These are phyloP conservation scores for Calonectria honghensis DNA, from an alignment of 2,329 filamentous ascomycete species.

Conservation along the genomic window DNA sequence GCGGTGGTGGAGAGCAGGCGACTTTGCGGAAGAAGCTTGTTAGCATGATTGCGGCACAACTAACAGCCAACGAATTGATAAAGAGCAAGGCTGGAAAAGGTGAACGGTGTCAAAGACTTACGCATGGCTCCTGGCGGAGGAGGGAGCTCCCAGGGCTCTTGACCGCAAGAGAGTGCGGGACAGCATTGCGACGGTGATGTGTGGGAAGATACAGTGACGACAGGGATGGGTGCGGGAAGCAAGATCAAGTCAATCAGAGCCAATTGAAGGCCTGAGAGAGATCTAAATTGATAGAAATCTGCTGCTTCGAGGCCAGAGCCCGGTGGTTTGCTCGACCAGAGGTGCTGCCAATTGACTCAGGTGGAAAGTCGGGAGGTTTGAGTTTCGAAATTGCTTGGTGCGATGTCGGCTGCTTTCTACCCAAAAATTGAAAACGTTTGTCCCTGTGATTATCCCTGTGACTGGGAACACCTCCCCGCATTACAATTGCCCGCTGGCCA, in stretches of 20 bases:
- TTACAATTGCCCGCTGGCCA: conserved; percentile 51
- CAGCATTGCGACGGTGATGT: conserved; percentile 53
- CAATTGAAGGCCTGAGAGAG: conserved; percentile 49
- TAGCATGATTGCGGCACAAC: conserved; percentile 29
- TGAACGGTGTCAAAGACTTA: conserved; percentile 43
- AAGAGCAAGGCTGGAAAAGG: not conserved
- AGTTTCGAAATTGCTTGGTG: conserved; percentile 49
- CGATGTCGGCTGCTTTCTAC: conserved; percentile 56
- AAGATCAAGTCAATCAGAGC: conserved; percentile 29
- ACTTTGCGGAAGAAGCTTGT: conserved; percentile 55
- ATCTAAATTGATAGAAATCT: conserved; percentile 37
- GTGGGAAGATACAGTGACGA: conserved; percentile 29
- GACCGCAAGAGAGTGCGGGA: conserved; percentile 55
- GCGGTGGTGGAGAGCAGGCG: conserved; percentile 72
- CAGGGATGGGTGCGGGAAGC: conserved; percentile 20
- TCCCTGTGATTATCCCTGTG: conserved; percentile 62
- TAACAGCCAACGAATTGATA: not conserved
- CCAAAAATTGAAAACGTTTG: conserved; percentile 50
- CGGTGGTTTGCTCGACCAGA: conserved; percentile 33
- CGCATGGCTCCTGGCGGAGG: conserved; percentile 51
- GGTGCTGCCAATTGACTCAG: conserved; percentile 27
- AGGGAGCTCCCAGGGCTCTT: conserved; percentile 55
- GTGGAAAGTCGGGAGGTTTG: conserved; percentile 33
- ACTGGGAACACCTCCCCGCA: conserved; percentile 54
- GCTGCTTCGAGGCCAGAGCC: conserved; percentile 38